Evolutionary conservation across 805 yeast genomes (phyloP).

Genomic region (Wickerhamiella galacta): DNA sequence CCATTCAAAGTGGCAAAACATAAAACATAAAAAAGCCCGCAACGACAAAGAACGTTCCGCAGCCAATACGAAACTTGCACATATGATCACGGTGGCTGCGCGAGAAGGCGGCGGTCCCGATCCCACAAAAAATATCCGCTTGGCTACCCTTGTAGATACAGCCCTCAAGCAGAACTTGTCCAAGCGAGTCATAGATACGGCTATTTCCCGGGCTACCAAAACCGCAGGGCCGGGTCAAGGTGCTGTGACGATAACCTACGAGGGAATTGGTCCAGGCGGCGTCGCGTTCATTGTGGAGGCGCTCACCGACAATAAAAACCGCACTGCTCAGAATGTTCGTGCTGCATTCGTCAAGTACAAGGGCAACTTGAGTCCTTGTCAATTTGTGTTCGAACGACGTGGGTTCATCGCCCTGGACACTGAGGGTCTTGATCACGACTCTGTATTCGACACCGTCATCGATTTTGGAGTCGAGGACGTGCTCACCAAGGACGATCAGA

Average conservation of each 20-base stretch:
- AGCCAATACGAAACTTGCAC: slow-evolving; percentile 52
- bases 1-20: slow-evolving; percentile 90
- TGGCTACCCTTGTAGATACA: slow-evolving; percentile 57
- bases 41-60: slow-evolving; percentile 69
- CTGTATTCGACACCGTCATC: slow-evolving; percentile 52
- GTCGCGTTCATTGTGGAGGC: slow-evolving; percentile 76
- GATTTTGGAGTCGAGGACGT: slow-evolving; percentile 56
- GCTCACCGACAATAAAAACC: slow-evolving; percentile 69
- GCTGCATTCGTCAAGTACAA: slow-evolving; percentile 49
- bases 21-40: slow-evolving; percentile 84
- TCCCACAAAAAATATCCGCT: slow-evolving; percentile 37
- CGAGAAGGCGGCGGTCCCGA: slow-evolving; percentile 53
- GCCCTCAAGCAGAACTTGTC: slow-evolving; percentile 66
- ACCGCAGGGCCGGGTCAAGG: slow-evolving; percentile 47
- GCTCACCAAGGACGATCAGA: slow-evolving; percentile 24
- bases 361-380: slow-evolving; percentile 57
- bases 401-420: slow-evolving; percentile 50
- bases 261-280: slow-evolving; percentile 88
- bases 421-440: slow-evolving; percentile 33
- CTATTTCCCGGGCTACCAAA: slow-evolving; percentile 42
- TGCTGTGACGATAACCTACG: slow-evolving; percentile 46
- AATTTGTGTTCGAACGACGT: slow-evolving; percentile 57
- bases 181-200: slow-evolving; percentile 73
- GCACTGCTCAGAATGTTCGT: slow-evolving; percentile 63
- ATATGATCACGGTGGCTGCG: slow-evolving; percentile 59